Conservation (phyloP, 345 rosid genomes). For the Hibiscus syriacus region DNA sequence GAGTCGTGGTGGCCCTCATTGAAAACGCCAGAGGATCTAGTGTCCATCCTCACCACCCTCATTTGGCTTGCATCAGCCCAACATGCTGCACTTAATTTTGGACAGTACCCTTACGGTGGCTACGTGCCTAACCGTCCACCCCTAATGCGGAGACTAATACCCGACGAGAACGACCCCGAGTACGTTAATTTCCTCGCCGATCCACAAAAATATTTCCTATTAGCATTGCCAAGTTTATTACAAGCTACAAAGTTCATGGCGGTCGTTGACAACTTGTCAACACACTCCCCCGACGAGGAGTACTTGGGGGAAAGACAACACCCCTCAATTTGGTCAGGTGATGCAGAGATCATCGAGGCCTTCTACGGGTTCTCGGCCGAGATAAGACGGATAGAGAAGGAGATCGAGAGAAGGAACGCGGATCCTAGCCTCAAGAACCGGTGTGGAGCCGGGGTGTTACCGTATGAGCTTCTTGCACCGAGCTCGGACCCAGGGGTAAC, state of each 20-base stretch:
- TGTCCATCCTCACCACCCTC: conserved; percentile 59
- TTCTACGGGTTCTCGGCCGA: conserved; percentile 67
- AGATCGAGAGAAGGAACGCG: conserved; percentile 67
- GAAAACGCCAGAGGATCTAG: conserved; percentile 41
- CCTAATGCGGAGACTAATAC: conserved; percentile 69
- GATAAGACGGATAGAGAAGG: conserved; percentile 61
- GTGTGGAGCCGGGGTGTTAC: conserved; percentile 94
- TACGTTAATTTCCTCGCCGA: conserved; percentile 50
- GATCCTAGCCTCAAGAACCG: conserved; percentile 57
- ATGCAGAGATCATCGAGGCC: conserved; percentile 63
- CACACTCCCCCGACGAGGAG: conserved; percentile 95
- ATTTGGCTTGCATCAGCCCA: conserved; percentile 97
- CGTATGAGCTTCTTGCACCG: conserved; percentile 86
- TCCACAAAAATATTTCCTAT: conserved; percentile 72
- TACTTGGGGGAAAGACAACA: conserved; percentile 90
- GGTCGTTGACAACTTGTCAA: conserved; percentile 80
- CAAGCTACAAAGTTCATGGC: conserved; percentile 97
- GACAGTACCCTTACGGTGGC: conserved; percentile 91
- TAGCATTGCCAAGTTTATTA: conserved; percentile 66
- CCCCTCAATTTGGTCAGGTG: conserved; percentile 74
- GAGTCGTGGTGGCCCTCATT: conserved; percentile 89
- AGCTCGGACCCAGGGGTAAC: conserved; percentile 95
- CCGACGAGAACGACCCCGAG: conserved; percentile 71
- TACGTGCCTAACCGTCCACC: conserved; percentile 91
- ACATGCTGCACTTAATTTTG: conserved; percentile 91